A percentile compares a stretch with the other conserved stretches of the same genome.
Conservation (phyloP, 192 early-diverging fungal species). For the Backusella mclennaniae region DNA sequence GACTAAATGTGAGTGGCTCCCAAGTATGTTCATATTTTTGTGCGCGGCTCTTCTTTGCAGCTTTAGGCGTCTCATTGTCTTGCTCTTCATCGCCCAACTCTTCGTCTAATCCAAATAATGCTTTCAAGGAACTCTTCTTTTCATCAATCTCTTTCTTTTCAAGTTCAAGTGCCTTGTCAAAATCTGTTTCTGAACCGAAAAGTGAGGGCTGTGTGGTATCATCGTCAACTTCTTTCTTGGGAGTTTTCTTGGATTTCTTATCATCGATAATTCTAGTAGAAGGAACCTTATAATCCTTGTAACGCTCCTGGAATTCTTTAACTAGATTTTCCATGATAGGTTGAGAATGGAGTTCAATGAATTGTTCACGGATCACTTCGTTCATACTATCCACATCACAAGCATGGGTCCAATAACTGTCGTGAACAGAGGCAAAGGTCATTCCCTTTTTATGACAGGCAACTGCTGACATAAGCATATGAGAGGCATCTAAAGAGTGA, state of each 20-base stretch:
- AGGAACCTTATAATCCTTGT: constrained; percentile 68
- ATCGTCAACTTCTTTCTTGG: constrained; percentile 15
- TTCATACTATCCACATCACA: constrained; percentile 87
- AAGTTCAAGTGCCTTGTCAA: constrained; percentile 5
- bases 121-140: constrained; percentile 16
- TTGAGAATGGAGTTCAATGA: constrained; percentile 80
- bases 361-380: constrained; percentile 82
- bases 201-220: background rate
- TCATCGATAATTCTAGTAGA: constrained; percentile 26
- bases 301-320: constrained; percentile 81
- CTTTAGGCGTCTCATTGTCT: constrained; percentile 32
- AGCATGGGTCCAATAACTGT: constrained; percentile 98
- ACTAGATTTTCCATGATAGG: constrained; percentile 84
- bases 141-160: constrained; percentile 14
- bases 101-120: constrained; percentile 44
- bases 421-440: constrained; percentile 94
- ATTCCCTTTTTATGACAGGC: constrained; percentile 76
- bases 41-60: constrained; percentile 27
- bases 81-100: constrained; percentile 41
- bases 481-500: constrained; percentile 95
- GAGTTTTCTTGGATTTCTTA: constrained; percentile 25
- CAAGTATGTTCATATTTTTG: constrained; percentile 39
- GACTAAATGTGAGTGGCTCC: constrained; percentile 64
- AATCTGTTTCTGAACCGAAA: constrained; percentile 9
- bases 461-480: constrained; percentile 94